phyloP scores from a whole-genome alignment of 1,284 basidiomycete genomes.

The Ganoderma boninense region DNA sequence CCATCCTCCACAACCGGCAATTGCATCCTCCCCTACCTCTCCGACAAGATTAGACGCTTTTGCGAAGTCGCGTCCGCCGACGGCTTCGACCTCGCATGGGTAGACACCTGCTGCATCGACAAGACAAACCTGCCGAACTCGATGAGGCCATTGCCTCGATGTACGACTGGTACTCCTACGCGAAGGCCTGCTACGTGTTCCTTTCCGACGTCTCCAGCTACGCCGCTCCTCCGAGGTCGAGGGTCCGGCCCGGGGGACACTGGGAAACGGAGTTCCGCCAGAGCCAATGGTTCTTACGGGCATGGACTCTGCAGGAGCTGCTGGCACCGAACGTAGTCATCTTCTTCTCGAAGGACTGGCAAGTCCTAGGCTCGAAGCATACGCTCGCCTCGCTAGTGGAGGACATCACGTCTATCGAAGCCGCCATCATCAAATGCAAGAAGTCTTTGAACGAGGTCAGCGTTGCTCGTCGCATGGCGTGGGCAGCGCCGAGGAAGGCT shows the following conservation, averaged over 20 bases:
- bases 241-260: background rate
- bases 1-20: background rate
- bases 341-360: slow-evolving; percentile 7
- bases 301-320: slow-evolving; percentile 11
- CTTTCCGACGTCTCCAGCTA: slow-evolving; percentile 3
- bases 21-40: background rate
- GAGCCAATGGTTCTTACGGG: background rate
- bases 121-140: slow-evolving; percentile 1
- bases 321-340: slow-evolving; percentile 3
- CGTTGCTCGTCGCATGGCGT: background rate
- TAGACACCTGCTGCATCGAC: slow-evolving; percentile 7
- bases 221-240: too few relatives aligned
- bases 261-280: background rate
- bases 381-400: background rate
- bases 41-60: background rate
- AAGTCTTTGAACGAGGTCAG: background rate
- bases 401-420: background rate
- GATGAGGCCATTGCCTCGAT: slow-evolving; percentile 7
- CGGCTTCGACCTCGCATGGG: slow-evolving; percentile 6
- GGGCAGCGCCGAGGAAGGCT: background rate
- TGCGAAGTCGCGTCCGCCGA: background rate
- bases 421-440: background rate
- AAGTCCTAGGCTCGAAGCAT: slow-evolving; percentile 1
- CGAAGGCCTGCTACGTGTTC: slow-evolving; percentile 10
- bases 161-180: slow-evolving; percentile 6